A percentile compares a stretch with the other conserved stretches of the same genome.
Conservation (phyloP, 75 land plant species). For the Isoetes taiwanensis region DNA sequence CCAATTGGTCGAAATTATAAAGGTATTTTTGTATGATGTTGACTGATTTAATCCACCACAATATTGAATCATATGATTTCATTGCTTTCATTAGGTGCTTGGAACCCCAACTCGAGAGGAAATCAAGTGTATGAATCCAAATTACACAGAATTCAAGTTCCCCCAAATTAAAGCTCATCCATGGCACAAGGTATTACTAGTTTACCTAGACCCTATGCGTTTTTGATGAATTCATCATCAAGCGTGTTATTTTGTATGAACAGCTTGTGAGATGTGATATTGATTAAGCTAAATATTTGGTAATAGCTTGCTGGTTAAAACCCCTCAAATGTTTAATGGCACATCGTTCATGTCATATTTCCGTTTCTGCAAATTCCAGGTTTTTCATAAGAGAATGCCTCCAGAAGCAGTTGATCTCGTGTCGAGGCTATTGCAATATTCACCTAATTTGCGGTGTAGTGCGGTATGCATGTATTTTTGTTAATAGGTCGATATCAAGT, state of each 20-base stretch:
- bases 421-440: constrained; percentile 57
- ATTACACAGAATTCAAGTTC: constrained; percentile 56
- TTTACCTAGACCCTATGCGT: too few species aligned
- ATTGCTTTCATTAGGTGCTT: constrained; percentile 23
- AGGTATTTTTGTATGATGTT: not conserved
- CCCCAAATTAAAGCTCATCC: constrained; percentile 67
- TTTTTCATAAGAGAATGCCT: constrained; percentile 60
- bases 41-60: not conserved
- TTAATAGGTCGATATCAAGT: too few species aligned
- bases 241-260: too few species aligned
- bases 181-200: constrained; percentile 49
- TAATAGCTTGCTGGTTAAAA: too few species aligned
- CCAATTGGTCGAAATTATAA: constrained; percentile 9
- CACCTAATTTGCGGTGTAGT: constrained; percentile 45
- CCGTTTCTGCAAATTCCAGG: too few species aligned
- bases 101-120: constrained; percentile 68
- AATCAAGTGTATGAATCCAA: constrained; percentile 68
- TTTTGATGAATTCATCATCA: too few species aligned
- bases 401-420: constrained; percentile 80
- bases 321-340: too few species aligned
- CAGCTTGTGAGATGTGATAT: too few species aligned
- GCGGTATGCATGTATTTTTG: constrained; percentile 39
- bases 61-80: not conserved
- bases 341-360: too few species aligned
- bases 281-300: too few species aligned